Percentiles rank a stretch among this genome's conserved stretches.
These are phyloP conservation scores for Brassica incana DNA, from an alignment of 345 rosid species.

Conservation along the genomic window DNA sequence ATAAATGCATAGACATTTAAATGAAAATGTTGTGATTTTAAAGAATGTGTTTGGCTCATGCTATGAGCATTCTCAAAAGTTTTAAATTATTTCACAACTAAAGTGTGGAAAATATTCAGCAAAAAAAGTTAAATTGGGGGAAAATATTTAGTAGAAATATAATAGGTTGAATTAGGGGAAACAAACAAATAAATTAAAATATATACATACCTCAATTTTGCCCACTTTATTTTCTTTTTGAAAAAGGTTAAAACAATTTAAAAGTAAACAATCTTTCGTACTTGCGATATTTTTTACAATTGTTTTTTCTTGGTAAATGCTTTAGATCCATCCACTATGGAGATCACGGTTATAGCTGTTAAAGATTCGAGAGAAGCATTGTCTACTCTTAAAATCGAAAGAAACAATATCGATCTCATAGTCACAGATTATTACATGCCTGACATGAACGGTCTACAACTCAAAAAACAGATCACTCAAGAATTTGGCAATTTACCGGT, in stretches of 20 bases:
- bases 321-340: constrained; percentile 30
- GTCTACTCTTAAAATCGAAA: constrained; percentile 39
- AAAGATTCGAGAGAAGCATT: constrained; percentile 52
- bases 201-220: not conserved
- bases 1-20: not conserved
- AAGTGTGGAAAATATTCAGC: not conserved
- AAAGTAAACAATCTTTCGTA: not conserved
- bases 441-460: constrained; percentile 60
- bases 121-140: not conserved
- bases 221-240: not conserved
- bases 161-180: not conserved
- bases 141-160: not conserved
- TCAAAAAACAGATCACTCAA: constrained; percentile 44
- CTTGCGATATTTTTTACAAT: not conserved
- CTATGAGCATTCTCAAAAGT: not conserved
- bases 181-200: not conserved
- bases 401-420: constrained; percentile 50
- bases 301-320: not conserved
- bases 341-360: constrained; percentile 45
- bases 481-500: constrained; percentile 62
- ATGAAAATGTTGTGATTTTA: not conserved
- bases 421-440: constrained; percentile 76
- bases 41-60: not conserved
- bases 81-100: not conserved
- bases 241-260: not conserved